These are phyloP conservation scores for Xylaria venustula DNA, from an alignment of 495 filamentous ascomycete species.

Conservation along the genomic window DNA sequence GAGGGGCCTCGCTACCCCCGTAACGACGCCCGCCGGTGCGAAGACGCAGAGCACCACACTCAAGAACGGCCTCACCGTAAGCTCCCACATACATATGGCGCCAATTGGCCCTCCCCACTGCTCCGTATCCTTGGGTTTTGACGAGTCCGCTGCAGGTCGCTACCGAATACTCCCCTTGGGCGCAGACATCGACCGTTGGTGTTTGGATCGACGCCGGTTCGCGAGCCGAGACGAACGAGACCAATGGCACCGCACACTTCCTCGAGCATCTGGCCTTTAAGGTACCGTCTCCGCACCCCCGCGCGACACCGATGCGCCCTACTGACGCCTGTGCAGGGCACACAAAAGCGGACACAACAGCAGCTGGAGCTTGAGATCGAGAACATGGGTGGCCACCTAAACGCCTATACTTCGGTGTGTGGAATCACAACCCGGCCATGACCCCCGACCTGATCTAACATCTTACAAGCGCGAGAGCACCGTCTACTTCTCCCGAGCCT, in stretches of 20 bases:
- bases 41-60: conserved; percentile 94
- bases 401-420: conserved; percentile 98
- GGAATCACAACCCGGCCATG: conserved; percentile 21
- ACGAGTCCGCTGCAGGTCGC: conserved; percentile 68
- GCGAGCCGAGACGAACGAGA: conserved; percentile 96
- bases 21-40: conserved; percentile 58
- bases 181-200: conserved; percentile 96
- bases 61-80: conserved; percentile 94
- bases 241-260: conserved; percentile 99
- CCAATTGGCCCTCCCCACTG: conserved; percentile 30
- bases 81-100: conserved; percentile 35
- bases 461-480: conserved; percentile 85
- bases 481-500: conserved; percentile 98
- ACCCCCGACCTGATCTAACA: conserved; percentile 31
- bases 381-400: conserved; percentile 99
- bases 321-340: conserved; percentile 58
- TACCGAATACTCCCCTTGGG: conserved; percentile 96
- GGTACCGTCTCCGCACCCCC: conserved; percentile 49
- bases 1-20: conserved; percentile 84
- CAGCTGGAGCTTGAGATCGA: conserved; percentile 99
- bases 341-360: conserved; percentile 85
- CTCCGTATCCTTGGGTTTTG: conserved; percentile 19
- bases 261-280: conserved; percentile 99
- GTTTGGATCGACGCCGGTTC: conserved; percentile 99
- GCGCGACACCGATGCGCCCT: conserved; percentile 2